Conservation (phyloP, 1,284 basidiomycete genomes). For the Coniferiporia weirii region DNA sequence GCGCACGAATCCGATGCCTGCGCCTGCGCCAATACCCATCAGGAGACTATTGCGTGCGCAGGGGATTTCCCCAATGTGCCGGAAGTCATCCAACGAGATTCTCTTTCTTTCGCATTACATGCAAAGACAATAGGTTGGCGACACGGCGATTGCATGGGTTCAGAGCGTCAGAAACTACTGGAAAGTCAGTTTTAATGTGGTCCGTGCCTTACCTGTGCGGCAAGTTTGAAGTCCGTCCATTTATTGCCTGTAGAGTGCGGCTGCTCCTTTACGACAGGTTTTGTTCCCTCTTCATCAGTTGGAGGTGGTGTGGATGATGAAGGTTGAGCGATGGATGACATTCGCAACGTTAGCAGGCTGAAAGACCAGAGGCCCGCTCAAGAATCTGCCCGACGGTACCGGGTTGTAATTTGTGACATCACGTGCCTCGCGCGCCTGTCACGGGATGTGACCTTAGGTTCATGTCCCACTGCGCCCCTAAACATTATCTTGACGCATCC, state of each 20-base stretch:
- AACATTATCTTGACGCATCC: too few species aligned
- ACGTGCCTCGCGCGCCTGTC: too few species aligned
- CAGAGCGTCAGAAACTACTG: neutral
- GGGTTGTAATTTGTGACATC: too few species aligned
- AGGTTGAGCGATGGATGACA: neutral
- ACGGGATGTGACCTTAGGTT: too few species aligned
- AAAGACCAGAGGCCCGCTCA: too few species aligned
- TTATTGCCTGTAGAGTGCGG: constrained; percentile 10
- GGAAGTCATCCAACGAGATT: constrained; percentile 42
- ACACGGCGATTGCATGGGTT: neutral
- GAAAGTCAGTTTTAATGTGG: neutral
- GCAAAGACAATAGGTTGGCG: neutral
- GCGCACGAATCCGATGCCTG: constrained; percentile 53
- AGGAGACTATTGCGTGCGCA: constrained; percentile 51
- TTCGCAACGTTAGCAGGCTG: neutral
- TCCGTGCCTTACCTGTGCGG: constrained; percentile 13
- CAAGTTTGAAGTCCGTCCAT: constrained; percentile 17
- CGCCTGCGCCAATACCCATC: constrained; percentile 49
- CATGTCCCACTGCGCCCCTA: too few species aligned
- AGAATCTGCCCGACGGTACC: too few species aligned
- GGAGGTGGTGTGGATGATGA: neutral
- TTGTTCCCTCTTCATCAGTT: neutral
- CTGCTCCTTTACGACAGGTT: constrained; percentile 1
- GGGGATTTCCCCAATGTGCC: constrained; percentile 51
- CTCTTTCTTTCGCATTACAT: constrained; percentile 36